phyloP scores from a whole-genome alignment of 352 stramenopile species.

The Plasmopara viticola region DNA sequence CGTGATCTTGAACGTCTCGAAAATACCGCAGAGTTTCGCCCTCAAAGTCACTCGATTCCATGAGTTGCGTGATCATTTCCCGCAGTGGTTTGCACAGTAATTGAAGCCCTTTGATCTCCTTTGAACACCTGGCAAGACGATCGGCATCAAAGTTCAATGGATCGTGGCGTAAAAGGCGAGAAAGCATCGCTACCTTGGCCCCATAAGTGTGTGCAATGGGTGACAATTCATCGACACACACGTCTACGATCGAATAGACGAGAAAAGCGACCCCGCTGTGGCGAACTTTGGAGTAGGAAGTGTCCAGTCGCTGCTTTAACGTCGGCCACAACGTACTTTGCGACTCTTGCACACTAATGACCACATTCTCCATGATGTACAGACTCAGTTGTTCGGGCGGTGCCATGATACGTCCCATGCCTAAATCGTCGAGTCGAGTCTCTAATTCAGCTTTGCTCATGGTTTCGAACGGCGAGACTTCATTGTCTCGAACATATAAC shows the following conservation, averaged over 20 bases:
- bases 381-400: conserved; percentile 72
- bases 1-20: conserved; percentile 80
- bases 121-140: conserved; percentile 46
- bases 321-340: conserved; percentile 46
- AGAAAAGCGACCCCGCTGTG: conserved; percentile 69
- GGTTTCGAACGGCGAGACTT: conserved; percentile 43
- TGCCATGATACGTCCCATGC: conserved; percentile 57
- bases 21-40: conserved; percentile 75
- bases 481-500: conserved; percentile 51
- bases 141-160: conserved; percentile 52
- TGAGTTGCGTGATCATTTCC: conserved; percentile 68
- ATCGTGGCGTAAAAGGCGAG: conserved; percentile 51
- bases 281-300: conserved; percentile 78
- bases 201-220: conserved; percentile 71
- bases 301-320: conserved; percentile 58
- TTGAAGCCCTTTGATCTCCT: conserved; percentile 73
- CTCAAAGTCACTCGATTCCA: conserved; percentile 62
- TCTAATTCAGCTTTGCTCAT: conserved; percentile 65
- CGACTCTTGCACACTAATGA: conserved; percentile 68
- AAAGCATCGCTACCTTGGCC: conserved; percentile 66
- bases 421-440: conserved; percentile 47
- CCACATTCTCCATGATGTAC: conserved; percentile 63
- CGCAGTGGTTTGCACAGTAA: conserved; percentile 62
- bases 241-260: conserved; percentile 77
- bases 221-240: conserved; percentile 72